A percentile compares a stretch with the other conserved stretches of the same genome.
These are phyloP conservation scores for Zelonia costaricensis DNA, from an alignment of 208 protist genomes.

Conservation along the genomic window DNA sequence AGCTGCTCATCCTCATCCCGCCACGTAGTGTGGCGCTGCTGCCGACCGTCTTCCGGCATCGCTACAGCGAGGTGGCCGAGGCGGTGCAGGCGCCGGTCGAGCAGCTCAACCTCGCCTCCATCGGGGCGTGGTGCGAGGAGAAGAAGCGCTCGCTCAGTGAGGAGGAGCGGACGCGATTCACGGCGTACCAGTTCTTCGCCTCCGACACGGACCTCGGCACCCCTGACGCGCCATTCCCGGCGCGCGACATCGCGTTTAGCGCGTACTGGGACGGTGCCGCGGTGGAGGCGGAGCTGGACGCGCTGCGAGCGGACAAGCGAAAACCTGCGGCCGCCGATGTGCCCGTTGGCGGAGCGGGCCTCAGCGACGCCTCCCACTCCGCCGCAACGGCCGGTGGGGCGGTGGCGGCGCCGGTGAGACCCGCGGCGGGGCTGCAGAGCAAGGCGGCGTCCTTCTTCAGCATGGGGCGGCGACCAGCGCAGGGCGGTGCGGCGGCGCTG, in stretches of 20 bases:
- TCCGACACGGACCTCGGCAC: constrained; percentile 23
- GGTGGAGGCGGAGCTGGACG: constrained; percentile 24
- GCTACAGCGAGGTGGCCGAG: constrained; percentile 65
- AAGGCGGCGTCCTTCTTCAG: constrained; percentile 70
- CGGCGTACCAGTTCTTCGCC: constrained; percentile 67
- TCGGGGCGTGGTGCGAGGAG: constrained; percentile 69
- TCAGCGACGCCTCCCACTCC: neutral
- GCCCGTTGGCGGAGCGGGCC: no score
- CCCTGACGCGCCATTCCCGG: constrained; percentile 23
- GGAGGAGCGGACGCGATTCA: constrained; percentile 77
- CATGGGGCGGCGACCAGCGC: constrained; percentile 6
- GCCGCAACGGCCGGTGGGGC: constrained; percentile 2
- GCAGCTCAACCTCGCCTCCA: constrained; percentile 61
- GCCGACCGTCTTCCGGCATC: constrained; percentile 54
- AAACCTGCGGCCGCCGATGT: no score
- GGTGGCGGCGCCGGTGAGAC: neutral
- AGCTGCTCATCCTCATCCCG: constrained; percentile 80
- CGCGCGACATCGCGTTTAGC: constrained; percentile 63
- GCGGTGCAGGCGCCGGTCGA: constrained; percentile 72
- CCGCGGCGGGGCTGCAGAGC: constrained; percentile 19
- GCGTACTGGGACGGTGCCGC: constrained; percentile 57
- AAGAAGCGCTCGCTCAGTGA: constrained; percentile 65
- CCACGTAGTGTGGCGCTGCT: constrained; percentile 56
- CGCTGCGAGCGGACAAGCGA: constrained; percentile 10
- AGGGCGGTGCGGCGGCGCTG: constrained; percentile 51